phyloP scores from a whole-genome alignment of 352 stramenopile genomes.

The Phytophthora sp. region DNA sequence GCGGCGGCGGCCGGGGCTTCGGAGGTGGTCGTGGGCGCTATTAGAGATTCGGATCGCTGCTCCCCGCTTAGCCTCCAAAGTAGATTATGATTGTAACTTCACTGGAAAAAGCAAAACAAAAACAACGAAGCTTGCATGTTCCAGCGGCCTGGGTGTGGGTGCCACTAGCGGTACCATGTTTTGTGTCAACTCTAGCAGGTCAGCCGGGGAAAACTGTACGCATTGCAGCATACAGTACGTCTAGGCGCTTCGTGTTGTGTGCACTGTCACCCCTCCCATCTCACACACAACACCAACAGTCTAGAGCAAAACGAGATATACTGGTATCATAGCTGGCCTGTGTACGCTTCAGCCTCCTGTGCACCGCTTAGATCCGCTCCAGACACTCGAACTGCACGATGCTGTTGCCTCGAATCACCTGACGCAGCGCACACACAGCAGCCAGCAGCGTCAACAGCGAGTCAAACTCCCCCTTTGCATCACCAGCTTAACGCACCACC shows the following conservation, averaged over 20 bases:
- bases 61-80: constrained; percentile 37
- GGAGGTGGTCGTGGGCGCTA: constrained; percentile 34
- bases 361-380: constrained; percentile 63
- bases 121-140: constrained; percentile 17
- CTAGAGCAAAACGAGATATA: constrained; percentile 4
- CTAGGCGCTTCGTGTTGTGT: neutral
- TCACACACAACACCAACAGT: neutral
- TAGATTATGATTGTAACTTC: constrained; percentile 57
- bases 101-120: constrained; percentile 32
- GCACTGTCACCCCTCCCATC: neutral
- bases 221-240: neutral
- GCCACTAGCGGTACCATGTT: neutral
- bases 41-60: constrained; percentile 22
- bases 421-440: neutral
- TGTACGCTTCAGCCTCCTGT: neutral
- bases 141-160: neutral
- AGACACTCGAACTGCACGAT: constrained; percentile 92
- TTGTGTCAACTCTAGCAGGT: neutral
- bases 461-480: neutral
- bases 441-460: neutral
- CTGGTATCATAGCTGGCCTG: constrained; percentile 18
- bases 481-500: constrained; percentile 70
- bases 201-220: neutral
- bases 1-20: constrained; percentile 12
- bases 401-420: constrained; percentile 91